Percentiles rank a stretch among this genome's conserved stretches.
phyloP scores from a whole-genome alignment of 495 filamentous ascomycete genomes.

The Clavariopsis aquatica region DNA sequence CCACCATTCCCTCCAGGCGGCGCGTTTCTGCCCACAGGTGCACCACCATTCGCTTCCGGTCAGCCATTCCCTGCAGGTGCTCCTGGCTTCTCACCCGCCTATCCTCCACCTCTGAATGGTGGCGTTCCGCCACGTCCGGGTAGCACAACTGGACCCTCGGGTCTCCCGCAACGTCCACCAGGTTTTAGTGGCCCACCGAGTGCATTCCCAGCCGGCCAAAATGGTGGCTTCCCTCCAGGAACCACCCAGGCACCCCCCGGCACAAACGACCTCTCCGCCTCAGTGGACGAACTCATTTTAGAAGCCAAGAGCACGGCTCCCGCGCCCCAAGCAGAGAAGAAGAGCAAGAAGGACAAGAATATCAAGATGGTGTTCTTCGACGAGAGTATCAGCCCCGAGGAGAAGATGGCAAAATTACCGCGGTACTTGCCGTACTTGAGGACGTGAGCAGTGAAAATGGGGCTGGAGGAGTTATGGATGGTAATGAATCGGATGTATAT shows the following conservation, averaged over 20 bases:
- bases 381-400: slow-evolving; percentile 77
- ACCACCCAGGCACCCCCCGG: slow-evolving; percentile 12
- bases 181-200: slow-evolving; percentile 54
- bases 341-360: slow-evolving; percentile 54
- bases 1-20: background rate
- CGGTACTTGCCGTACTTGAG: slow-evolving; percentile 59
- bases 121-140: slow-evolving; percentile 50
- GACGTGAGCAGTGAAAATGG: background rate
- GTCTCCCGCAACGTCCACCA: slow-evolving; percentile 68
- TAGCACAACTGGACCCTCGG: slow-evolving; percentile 57
- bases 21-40: slow-evolving; percentile 9
- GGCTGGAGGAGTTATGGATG: background rate
- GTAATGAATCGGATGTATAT: background rate
- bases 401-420: slow-evolving; percentile 77
- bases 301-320: slow-evolving; percentile 27
- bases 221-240: background rate
- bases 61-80: slow-evolving; percentile 3
- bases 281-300: slow-evolving; percentile 65
- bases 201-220: background rate
- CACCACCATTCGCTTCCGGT: background rate
- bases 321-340: slow-evolving; percentile 55
- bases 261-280: slow-evolving; percentile 31
- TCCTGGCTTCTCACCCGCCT: slow-evolving; percentile 15
- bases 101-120: slow-evolving; percentile 15
- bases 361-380: slow-evolving; percentile 70